A percentile compares a stretch with the other conserved stretches of the same genome.
phyloP scores from a whole-genome alignment of 257 asterid species.

The Solanum chmielewskii region DNA sequence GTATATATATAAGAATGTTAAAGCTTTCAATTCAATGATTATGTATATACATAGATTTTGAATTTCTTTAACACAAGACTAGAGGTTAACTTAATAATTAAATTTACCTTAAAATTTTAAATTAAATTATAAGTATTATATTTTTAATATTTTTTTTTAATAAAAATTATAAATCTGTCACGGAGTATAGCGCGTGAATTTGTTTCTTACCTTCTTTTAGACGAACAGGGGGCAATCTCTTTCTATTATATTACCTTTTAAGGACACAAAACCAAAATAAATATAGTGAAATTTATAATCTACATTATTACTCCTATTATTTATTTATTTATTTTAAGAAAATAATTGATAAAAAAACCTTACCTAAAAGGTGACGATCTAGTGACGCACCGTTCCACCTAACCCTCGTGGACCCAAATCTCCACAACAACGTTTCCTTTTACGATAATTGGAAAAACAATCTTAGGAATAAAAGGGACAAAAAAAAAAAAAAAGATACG shows the following conservation, averaged over 20 bases:
- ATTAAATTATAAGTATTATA: accelerated
- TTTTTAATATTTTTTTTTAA: not conserved
- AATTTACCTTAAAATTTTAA: not conserved
- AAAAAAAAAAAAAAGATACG: not conserved
- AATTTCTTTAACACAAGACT: not conserved
- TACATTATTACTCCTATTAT: too few species aligned
- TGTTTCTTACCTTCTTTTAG: not conserved
- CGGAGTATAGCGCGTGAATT: not conserved
- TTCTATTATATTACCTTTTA: not conserved
- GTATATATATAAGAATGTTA: not conserved
- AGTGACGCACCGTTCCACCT: not conserved
- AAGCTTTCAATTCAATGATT: not conserved
- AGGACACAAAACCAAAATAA: not conserved
- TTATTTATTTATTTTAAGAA: too few species aligned
- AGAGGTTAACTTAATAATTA: not conserved
- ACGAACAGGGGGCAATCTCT: not conserved
- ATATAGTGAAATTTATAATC: not conserved
- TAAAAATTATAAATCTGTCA: accelerated
- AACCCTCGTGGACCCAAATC: not conserved
- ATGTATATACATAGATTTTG: too few species aligned
- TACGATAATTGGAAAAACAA: not conserved
- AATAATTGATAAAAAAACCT: not conserved
- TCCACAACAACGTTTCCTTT: not conserved
- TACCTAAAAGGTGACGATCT: not conserved
- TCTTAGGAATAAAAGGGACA: not conserved